phyloP scores from a whole-genome alignment of 169 alveolate species.

The Eimeria praecox region DNA sequence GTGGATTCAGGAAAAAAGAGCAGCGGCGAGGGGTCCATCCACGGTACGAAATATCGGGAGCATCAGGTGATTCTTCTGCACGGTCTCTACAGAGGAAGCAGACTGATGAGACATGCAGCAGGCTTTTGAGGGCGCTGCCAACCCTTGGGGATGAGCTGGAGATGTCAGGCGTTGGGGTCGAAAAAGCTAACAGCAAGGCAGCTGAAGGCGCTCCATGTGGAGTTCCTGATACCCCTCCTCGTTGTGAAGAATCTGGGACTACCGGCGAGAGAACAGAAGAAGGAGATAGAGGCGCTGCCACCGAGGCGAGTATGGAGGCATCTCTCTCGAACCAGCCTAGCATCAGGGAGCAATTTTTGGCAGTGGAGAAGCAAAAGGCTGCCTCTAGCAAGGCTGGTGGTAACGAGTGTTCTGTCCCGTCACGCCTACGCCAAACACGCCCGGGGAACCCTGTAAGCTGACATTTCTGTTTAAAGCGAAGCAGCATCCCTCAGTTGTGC shows the following conservation, averaged over 20 bases:
- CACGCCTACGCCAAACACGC: background rate
- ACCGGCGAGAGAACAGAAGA: background rate
- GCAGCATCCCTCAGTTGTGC: background rate
- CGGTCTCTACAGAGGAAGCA: conserved; percentile 16
- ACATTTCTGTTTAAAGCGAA: background rate
- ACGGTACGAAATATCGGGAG: conserved; percentile 54
- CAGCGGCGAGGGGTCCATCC: conserved; percentile 68
- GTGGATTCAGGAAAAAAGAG: conserved; percentile 51
- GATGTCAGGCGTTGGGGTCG: background rate
- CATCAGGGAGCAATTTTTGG: conserved; percentile 12
- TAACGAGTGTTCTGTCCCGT: background rate
- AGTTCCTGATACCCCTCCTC: background rate
- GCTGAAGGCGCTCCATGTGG: background rate
- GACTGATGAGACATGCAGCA: background rate
- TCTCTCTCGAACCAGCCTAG: background rate
- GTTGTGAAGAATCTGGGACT: background rate
- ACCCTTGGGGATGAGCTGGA: conserved; percentile 73
- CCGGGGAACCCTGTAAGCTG: conserved; percentile 13
- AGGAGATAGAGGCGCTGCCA: background rate
- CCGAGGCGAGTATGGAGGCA: background rate
- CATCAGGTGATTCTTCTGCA: conserved; percentile 38
- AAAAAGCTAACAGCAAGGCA: background rate
- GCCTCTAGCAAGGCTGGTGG: background rate
- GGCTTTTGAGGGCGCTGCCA: conserved; percentile 11
- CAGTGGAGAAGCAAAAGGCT: conserved; percentile 20